Percentiles rank a stretch among this genome's conserved stretches.
Evolutionary conservation across 176 grass and related monocot species (phyloP).

Genomic region (Oropetium thomaeum): DNA sequence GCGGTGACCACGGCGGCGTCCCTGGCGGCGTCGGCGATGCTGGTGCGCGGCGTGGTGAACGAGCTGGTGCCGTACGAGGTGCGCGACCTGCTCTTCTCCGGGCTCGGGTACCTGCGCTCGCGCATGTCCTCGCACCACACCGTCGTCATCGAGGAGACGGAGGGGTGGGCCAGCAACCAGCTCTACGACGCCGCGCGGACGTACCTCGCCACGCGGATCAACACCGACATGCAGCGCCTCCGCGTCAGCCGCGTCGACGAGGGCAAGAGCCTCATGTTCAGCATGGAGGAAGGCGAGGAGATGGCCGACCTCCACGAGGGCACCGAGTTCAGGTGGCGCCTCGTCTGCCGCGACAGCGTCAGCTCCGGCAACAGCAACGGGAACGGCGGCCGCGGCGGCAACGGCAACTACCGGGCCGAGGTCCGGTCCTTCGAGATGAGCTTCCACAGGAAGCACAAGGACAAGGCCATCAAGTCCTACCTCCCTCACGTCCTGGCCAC

Average conservation of each 20-base stretch:
- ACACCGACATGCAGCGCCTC: slow-evolving; percentile 63
- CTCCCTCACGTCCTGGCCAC: slow-evolving; percentile 62
- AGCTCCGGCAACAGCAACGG: not conserved
- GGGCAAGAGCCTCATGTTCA: slow-evolving; percentile 65
- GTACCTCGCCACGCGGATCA: slow-evolving; percentile 77
- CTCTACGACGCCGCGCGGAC: slow-evolving; percentile 63
- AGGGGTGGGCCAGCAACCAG: slow-evolving; percentile 66
- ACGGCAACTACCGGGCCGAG: slow-evolving; percentile 34
- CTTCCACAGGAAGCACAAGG: slow-evolving; percentile 79
- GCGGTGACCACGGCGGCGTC: slow-evolving; percentile 63
- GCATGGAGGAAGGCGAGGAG: slow-evolving; percentile 72
- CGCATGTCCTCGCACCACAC: slow-evolving; percentile 63
- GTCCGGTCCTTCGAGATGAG: slow-evolving; percentile 67
- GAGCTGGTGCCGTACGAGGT: slow-evolving; percentile 74
- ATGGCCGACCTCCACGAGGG: slow-evolving; percentile 71
- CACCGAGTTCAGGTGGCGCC: slow-evolving; percentile 76
- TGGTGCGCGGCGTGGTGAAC: slow-evolving; percentile 63
- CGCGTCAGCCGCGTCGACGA: slow-evolving; percentile 64
- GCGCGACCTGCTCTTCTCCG: slow-evolving; percentile 53
- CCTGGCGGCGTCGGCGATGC: slow-evolving; percentile 69
- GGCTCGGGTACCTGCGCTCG: slow-evolving; percentile 47
- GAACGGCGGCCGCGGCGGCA: slow-evolving; percentile 18
- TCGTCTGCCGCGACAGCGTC: slow-evolving; percentile 49
- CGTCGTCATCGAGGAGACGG: slow-evolving; percentile 65
- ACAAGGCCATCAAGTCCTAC: slow-evolving; percentile 55